These are phyloP conservation scores for Micractinium conductrix DNA, from an alignment of 139 green algal genomes.

Conservation along the genomic window DNA sequence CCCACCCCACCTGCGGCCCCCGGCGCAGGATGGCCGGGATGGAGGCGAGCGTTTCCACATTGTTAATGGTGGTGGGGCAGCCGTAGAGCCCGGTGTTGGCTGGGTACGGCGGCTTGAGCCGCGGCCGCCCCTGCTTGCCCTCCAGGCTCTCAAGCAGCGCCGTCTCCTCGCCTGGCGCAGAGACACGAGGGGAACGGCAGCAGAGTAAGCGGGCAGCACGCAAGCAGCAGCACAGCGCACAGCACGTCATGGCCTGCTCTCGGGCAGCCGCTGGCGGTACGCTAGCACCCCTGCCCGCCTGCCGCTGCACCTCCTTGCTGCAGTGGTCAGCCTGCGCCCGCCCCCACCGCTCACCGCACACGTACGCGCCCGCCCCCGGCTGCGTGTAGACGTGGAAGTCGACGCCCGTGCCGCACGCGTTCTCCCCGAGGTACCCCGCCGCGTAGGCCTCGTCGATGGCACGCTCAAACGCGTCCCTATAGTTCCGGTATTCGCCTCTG, in stretches of 20 bases:
- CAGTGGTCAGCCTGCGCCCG: too few relatives aligned
- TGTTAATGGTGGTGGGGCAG: slow-evolving; percentile 38
- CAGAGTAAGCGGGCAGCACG: too few relatives aligned
- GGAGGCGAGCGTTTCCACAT: slow-evolving; percentile 32
- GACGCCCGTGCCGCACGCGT: slow-evolving; percentile 36
- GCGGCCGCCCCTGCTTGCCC: slow-evolving; percentile 47
- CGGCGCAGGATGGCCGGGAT: slow-evolving; percentile 27
- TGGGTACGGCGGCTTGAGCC: slow-evolving; percentile 48
- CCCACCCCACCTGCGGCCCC: not conserved
- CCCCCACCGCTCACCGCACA: slow-evolving; percentile 38
- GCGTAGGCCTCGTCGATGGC: slow-evolving; percentile 43
- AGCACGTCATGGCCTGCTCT: too few relatives aligned
- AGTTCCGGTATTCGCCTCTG: slow-evolving; percentile 27
- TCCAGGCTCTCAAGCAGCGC: slow-evolving; percentile 45
- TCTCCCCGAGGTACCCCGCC: slow-evolving; percentile 33
- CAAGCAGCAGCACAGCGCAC: too few relatives aligned
- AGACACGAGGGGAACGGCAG: not conserved
- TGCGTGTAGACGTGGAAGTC: slow-evolving; percentile 44
- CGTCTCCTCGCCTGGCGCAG: slow-evolving; percentile 35
- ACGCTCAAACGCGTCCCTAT: slow-evolving; percentile 11
- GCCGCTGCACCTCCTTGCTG: too few relatives aligned
- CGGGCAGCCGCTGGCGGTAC: too few relatives aligned
- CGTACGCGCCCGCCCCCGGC: slow-evolving; percentile 41
- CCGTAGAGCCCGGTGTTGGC: slow-evolving; percentile 41
- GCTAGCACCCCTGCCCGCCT: too few relatives aligned